Evolutionary conservation across 2,329 filamentous ascomycete genomes (phyloP), one percentile per base, ranked within the genome.

Genomic region (Trichoderma cornu-damae): DNA sequence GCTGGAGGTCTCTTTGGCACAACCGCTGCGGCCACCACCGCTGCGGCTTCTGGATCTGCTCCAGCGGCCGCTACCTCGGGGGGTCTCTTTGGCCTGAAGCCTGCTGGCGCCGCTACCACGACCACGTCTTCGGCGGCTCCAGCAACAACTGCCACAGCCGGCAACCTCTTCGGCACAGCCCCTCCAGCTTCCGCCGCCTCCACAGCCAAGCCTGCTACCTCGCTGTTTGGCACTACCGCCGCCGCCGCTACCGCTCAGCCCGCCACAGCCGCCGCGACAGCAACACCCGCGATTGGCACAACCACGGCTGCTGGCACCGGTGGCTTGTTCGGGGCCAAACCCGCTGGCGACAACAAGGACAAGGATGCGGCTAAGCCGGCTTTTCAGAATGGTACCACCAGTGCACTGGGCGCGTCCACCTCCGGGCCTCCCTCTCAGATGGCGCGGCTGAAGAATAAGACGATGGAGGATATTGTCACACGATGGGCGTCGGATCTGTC

Each of bases 381-480:
- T 22, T 56, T 67, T 14, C 65, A 69, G 42, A 70, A 59, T 35
- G 64, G 67, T 18, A 66, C 68, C 9, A 63, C 73, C 22, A 77
- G 69, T 44, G 63, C 69, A 26, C 74, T 93, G 48, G 85, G 84
- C 16, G 84, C 86, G 26, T 95, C 91, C 1, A 96, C 89, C 3
- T 79, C 84, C 32, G 92, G 92, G 0, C 90, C 92, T 1, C 78
- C 86, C 2, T 93, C 94, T 14, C 87, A 91, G 58, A 85, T 95
- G 66, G 94, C 93, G 3, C 87, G 94, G 26, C 79, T 99, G 35
- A 96, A 96, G 78, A 96, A 96, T 73, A 97, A 96, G 76, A 96
- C 93, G 0, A 96, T 99, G 89, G 94, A 99, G 68, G 94, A 99
- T 70, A 96, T 99, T 62, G 91, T 99, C 63, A 96, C 90, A 3